These are phyloP conservation scores for Vanrija pseudolonga DNA, from an alignment of 1,284 basidiomycete genomes.

Conservation along the genomic window DNA sequence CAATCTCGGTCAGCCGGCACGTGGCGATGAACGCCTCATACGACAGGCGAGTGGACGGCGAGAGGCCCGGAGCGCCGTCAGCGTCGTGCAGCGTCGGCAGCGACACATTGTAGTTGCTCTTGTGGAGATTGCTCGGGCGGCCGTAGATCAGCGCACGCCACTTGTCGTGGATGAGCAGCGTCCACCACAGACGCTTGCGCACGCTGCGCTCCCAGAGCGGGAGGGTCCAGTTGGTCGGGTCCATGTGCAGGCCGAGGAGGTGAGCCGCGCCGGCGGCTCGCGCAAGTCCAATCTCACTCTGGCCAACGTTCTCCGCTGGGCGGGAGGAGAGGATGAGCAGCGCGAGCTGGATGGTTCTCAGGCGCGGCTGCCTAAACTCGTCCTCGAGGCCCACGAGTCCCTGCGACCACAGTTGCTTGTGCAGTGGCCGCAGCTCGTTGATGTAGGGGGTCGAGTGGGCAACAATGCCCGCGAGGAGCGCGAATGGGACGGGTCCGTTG, in stretches of 20 bases:
- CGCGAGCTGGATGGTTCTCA: slow-evolving; percentile 36
- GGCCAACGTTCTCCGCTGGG: slow-evolving; percentile 32
- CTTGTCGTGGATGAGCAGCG: slow-evolving; percentile 39
- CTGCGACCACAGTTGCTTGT: slow-evolving; percentile 33
- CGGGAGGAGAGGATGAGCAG: slow-evolving; percentile 28
- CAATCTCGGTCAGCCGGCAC: slow-evolving; percentile 23
- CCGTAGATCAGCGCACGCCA: slow-evolving; percentile 33
- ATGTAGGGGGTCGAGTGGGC: slow-evolving; percentile 33
- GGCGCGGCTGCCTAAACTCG: slow-evolving; percentile 39
- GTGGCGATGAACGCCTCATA: slow-evolving; percentile 30
- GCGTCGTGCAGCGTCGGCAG: slow-evolving; percentile 28
- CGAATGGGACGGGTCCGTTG: slow-evolving; percentile 27
- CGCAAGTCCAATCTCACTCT: slow-evolving; percentile 27
- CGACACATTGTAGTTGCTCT: slow-evolving; percentile 25
- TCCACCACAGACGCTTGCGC: slow-evolving; percentile 44
- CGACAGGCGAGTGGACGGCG: slow-evolving; percentile 10
- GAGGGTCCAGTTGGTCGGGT: slow-evolving; percentile 40
- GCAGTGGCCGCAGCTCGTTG: slow-evolving; percentile 24
- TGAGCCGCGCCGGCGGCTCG: slow-evolving; percentile 39
- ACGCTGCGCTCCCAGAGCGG: slow-evolving; percentile 42
- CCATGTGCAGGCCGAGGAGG: slow-evolving; percentile 42
- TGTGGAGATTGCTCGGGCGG: slow-evolving; percentile 28
- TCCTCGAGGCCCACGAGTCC: slow-evolving; percentile 35
- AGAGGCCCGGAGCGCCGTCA: slow-evolving; percentile 10
- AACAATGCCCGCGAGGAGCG: slow-evolving; percentile 33